phyloP scores from a whole-genome alignment of 345 rosid genomes.

The Theobroma cacao region DNA sequence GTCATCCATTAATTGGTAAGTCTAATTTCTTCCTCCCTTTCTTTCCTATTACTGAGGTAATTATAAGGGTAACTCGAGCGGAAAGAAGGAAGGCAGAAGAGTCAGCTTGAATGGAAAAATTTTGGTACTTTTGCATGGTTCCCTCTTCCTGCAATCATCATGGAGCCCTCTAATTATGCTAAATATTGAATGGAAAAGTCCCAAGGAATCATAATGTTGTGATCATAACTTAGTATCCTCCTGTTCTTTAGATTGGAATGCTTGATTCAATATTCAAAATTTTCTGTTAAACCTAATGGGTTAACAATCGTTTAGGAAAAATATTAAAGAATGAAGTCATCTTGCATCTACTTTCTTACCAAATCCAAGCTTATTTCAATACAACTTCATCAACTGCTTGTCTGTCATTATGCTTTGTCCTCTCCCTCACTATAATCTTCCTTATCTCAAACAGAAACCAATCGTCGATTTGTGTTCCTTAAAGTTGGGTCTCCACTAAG shows the following conservation, averaged over 20 bases:
- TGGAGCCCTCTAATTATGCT: neutral
- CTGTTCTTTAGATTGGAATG: neutral
- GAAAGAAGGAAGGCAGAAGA: too few relatives aligned
- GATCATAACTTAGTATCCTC: neutral
- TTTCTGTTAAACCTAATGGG: neutral
- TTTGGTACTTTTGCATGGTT: neutral
- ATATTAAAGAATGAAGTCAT: slow-evolving; percentile 12
- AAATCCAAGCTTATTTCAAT: slow-evolving; percentile 8
- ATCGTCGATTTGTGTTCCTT: neutral
- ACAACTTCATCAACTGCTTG: slow-evolving; percentile 17
- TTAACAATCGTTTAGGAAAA: neutral
- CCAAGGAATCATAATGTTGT: neutral
- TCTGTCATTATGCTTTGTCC: neutral
- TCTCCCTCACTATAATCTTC: neutral
- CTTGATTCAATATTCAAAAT: slow-evolving; percentile 1
- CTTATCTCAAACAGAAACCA: neutral
- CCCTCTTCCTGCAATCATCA: neutral
- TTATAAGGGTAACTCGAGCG: too few relatives aligned
- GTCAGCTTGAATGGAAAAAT: neutral
- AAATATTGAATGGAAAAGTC: neutral
- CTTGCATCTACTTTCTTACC: slow-evolving; percentile 9
- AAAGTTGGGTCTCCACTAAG: slow-evolving; percentile 16
- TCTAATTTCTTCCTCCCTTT: too few relatives aligned
- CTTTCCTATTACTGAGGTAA: too few relatives aligned
- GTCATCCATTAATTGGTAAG: too few relatives aligned